Evolutionary conservation across 2,329 filamentous ascomycete genomes (phyloP).

Genomic region (Sarocladium strictum): DNA sequence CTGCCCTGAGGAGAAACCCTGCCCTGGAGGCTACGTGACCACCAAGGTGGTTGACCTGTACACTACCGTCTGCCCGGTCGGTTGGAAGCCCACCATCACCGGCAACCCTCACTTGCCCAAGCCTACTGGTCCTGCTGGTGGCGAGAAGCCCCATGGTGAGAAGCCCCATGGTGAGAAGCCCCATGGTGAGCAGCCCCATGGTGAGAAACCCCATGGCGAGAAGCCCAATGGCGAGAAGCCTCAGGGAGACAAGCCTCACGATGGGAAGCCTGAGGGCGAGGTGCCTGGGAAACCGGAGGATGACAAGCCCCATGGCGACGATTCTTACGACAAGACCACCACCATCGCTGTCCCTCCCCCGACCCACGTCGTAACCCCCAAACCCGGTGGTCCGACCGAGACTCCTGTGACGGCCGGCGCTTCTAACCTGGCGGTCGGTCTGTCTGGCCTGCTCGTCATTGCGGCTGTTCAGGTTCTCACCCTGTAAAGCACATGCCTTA

Average conservation of each 20-base stretch:
- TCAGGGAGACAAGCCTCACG: neutral
- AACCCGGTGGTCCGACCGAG: slow-evolving; percentile 18
- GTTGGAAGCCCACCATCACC: slow-evolving; percentile 10
- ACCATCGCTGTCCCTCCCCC: slow-evolving; percentile 16
- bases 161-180: slow-evolving; percentile 4
- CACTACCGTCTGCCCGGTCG: slow-evolving; percentile 38
- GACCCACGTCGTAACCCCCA: slow-evolving; percentile 13
- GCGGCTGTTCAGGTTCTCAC: slow-evolving; percentile 21
- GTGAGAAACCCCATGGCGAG: neutral
- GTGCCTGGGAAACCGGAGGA: slow-evolving; percentile 2
- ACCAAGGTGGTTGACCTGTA: slow-evolving; percentile 35
- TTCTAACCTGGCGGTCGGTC: slow-evolving; percentile 20
- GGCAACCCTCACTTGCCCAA: slow-evolving; percentile 12
- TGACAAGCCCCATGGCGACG: neutral
- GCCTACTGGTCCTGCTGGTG: slow-evolving; percentile 15
- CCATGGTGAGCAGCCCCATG: neutral
- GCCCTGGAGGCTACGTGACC: slow-evolving; percentile 23
- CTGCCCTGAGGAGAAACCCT: slow-evolving; percentile 24
- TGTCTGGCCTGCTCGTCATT: slow-evolving; percentile 20
- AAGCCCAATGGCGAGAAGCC: neutral
- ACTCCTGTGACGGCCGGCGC: slow-evolving; percentile 43
- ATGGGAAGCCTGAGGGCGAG: slow-evolving; percentile 5
- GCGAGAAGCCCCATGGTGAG: slow-evolving; percentile 11
- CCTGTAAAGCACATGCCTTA: slow-evolving; percentile 16
- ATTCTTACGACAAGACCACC: slow-evolving; percentile 3